A percentile compares a stretch with the other conserved stretches of the same genome.
phyloP scores from a whole-genome alignment of 148 eudicot species.

The Cornus suecica region DNA sequence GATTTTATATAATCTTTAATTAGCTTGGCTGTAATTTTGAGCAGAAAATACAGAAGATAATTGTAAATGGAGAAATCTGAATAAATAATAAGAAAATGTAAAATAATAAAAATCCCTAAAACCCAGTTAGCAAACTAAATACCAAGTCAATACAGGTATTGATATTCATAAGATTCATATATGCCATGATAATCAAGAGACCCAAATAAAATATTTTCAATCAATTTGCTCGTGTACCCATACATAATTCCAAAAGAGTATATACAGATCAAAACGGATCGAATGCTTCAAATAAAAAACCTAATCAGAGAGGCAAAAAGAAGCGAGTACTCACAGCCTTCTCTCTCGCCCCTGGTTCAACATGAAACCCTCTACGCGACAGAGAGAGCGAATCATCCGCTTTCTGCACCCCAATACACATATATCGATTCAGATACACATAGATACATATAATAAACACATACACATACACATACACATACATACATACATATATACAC shows the following conservation, averaged over 20 bases:
- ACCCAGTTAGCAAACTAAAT: not conserved
- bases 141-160: not conserved
- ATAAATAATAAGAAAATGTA: too few relatives aligned
- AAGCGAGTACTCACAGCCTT: slow-evolving; percentile 57
- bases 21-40: too few relatives aligned
- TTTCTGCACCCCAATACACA: slow-evolving; percentile 25
- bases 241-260: slow-evolving; percentile 4
- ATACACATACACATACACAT: not conserved
- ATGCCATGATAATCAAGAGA: too few relatives aligned
- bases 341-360: slow-evolving; percentile 77
- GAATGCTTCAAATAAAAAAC: not conserved
- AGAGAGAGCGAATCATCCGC: slow-evolving; percentile 31
- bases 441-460: not conserved
- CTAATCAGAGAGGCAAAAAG: not conserved
- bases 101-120: too few relatives aligned
- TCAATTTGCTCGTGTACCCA: not conserved
- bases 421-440: not conserved
- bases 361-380: slow-evolving; percentile 51
- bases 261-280: not conserved
- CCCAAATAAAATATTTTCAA: too few relatives aligned
- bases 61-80: too few relatives aligned
- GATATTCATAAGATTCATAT: not conserved
- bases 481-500: not conserved
- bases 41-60: too few relatives aligned
- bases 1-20: too few relatives aligned